Percentiles rank a stretch among this genome's conserved stretches.
Conservation (phyloP, 1,139 yeast species). For the Hyphopichia khmerensis region DNA sequence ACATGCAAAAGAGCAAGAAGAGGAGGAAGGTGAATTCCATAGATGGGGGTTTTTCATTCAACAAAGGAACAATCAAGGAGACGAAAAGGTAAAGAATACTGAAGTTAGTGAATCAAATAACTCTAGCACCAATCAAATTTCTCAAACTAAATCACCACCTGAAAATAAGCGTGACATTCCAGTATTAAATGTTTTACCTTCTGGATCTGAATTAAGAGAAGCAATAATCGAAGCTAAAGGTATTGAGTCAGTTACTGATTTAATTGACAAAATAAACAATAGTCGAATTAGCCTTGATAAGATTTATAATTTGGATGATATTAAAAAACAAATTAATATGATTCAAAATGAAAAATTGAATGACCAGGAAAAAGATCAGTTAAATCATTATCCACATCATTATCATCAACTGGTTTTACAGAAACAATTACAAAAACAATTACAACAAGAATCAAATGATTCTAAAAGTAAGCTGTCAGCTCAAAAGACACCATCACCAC, state of each 20-base stretch:
- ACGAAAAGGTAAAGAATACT: constrained; percentile 3
- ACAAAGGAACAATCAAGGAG: constrained; percentile 39
- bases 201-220: constrained; percentile 74
- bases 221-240: constrained; percentile 81
- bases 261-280: constrained; percentile 63
- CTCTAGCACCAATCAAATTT: constrained; percentile 1
- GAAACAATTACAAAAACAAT: constrained; percentile 2
- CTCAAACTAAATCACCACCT: constrained; percentile 1
- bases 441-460: constrained; percentile 6
- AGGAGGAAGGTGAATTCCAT: constrained; percentile 91
- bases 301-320: constrained; percentile 36
- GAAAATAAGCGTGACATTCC: constrained; percentile 16
- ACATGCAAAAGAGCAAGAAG: constrained; percentile 73
- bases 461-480: no score
- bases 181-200: constrained; percentile 51
- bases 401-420: neutral
- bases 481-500: neutral
- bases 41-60: constrained; percentile 77
- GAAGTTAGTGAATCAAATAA: neutral
- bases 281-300: constrained; percentile 54
- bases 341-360: constrained; percentile 1
- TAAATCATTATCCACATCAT: neutral
- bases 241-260: constrained; percentile 65
- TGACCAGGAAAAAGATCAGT: neutral
- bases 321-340: constrained; percentile 9